These are phyloP conservation scores for Geum urbanum DNA, from an alignment of 306 rosid genomes.

Conservation along the genomic window DNA sequence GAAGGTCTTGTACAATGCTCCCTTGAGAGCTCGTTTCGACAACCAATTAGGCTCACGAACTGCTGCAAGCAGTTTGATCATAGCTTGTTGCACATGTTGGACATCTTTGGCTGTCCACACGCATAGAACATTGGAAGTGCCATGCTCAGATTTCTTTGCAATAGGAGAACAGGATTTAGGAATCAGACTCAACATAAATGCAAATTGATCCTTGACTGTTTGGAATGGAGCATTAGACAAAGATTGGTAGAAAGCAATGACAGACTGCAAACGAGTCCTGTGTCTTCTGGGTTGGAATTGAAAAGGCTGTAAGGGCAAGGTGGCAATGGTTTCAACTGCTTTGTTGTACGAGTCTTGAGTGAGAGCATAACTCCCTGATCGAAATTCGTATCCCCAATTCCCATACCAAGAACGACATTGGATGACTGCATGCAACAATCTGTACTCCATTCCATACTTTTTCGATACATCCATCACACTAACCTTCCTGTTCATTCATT, in stretches of 20 bases:
- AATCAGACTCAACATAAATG: slow-evolving; percentile 36
- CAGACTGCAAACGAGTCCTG: slow-evolving; percentile 37
- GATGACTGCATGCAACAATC: slow-evolving; percentile 55
- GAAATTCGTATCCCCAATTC: slow-evolving; percentile 70
- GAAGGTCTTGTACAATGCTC: slow-evolving; percentile 40
- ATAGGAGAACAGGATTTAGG: slow-evolving; percentile 1
- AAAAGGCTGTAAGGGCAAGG: slow-evolving; percentile 39
- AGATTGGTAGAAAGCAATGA: slow-evolving; percentile 54
- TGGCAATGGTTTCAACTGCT: slow-evolving; percentile 45
- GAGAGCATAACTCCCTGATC: slow-evolving; percentile 65
- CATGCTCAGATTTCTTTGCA: slow-evolving; percentile 16
- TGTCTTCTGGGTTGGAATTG: slow-evolving; percentile 41
- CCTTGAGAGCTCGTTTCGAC: slow-evolving; percentile 49
- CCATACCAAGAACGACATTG: slow-evolving; percentile 63
- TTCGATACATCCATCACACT: slow-evolving; percentile 77
- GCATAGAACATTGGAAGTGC: slow-evolving; percentile 31
- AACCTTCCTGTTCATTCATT: slow-evolving; percentile 41
- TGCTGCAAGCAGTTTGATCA: slow-evolving; percentile 56
- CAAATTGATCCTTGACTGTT: slow-evolving; percentile 57
- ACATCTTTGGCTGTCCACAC: slow-evolving; percentile 56
- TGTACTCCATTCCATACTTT: slow-evolving; percentile 58
- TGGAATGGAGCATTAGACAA: slow-evolving; percentile 39
- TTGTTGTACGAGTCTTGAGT: slow-evolving; percentile 47
- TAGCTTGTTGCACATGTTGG: slow-evolving; percentile 45
- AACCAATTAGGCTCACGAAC: slow-evolving; percentile 42